These are phyloP conservation scores for Patellaria atrata DNA, from an alignment of 495 filamentous ascomycete species.

Conservation along the genomic window DNA sequence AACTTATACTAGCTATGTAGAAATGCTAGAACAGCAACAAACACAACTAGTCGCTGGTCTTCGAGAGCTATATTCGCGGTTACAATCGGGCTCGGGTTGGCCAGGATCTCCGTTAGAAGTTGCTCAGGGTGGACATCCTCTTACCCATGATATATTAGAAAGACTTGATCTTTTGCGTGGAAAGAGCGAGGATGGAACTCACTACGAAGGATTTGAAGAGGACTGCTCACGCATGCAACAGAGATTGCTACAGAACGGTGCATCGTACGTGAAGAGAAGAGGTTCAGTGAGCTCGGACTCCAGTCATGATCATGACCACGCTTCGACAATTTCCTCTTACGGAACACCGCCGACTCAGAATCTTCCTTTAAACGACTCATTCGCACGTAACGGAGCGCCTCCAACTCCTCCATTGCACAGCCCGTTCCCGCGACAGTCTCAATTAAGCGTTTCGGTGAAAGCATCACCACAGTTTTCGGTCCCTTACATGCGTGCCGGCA, in stretches of 20 bases:
- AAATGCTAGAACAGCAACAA: conserved; percentile 61
- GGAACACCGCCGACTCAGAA: conserved; percentile 13
- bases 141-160: conserved; percentile 51
- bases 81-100: conserved; percentile 39
- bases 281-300: conserved; percentile 43
- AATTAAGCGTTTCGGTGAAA: conserved; percentile 11
- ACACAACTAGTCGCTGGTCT: conserved; percentile 46
- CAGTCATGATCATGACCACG: conserved; percentile 34
- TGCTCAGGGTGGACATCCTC: conserved; percentile 42
- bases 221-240: conserved; percentile 40
- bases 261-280: conserved; percentile 35
- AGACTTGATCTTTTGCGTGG: conserved; percentile 38
- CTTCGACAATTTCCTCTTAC: conserved; percentile 11
- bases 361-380: conserved; percentile 13
- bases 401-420: conserved; percentile 22
- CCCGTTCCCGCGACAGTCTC: conserved; percentile 19
- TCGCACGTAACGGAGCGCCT: conserved; percentile 14
- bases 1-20: conserved; percentile 39
- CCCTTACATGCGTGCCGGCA: conserved; percentile 9
- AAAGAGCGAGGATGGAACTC: conserved; percentile 27
- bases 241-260: conserved; percentile 35
- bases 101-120: conserved; percentile 37
- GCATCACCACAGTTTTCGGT: conserved; percentile 10
- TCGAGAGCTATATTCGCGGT: conserved; percentile 44
- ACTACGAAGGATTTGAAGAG: conserved; percentile 45